Evolutionary conservation across 2,329 filamentous ascomycete species (phyloP).

Genomic region (Arthrinium puccinioides): DNA sequence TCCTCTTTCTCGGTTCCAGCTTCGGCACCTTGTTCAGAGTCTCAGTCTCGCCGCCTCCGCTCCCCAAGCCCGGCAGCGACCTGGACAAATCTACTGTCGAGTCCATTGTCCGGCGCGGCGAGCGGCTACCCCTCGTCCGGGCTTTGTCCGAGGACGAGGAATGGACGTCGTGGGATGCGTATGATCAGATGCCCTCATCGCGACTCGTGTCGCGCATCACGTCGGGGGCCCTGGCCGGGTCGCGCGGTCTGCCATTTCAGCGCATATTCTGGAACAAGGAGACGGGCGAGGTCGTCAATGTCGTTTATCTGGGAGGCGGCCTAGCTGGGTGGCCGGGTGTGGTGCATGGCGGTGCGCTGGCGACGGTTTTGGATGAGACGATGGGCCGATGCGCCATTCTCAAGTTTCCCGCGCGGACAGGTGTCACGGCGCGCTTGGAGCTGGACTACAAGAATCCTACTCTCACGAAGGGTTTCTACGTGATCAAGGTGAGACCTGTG

Average conservation of each 20-base stretch:
- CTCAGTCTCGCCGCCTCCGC: slow-evolving; percentile 34
- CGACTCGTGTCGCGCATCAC: slow-evolving; percentile 22
- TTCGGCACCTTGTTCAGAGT: slow-evolving; percentile 30
- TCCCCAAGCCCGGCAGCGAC: slow-evolving; percentile 28
- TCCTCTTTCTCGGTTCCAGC: slow-evolving; percentile 32
- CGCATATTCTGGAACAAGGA: slow-evolving; percentile 55
- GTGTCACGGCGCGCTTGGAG: slow-evolving; percentile 49
- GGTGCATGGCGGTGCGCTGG: slow-evolving; percentile 64
- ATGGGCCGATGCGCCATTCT: slow-evolving; percentile 55
- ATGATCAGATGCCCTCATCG: slow-evolving; percentile 10
- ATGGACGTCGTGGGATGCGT: slow-evolving; percentile 34
- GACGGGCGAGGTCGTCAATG: slow-evolving; percentile 50
- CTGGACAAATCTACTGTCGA: slow-evolving; percentile 33
- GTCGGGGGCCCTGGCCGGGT: slow-evolving; percentile 33
- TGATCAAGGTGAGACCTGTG: slow-evolving; percentile 45
- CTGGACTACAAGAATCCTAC: slow-evolving; percentile 58
- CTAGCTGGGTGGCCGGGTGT: slow-evolving; percentile 64
- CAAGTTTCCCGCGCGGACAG: slow-evolving; percentile 37
- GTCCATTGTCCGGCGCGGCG: slow-evolving; percentile 33
- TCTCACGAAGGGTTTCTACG: slow-evolving; percentile 54
- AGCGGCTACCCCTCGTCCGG: slow-evolving; percentile 39
- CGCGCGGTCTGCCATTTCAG: slow-evolving; percentile 42
- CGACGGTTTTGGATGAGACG: slow-evolving; percentile 62
- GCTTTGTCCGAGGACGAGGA: slow-evolving; percentile 34
- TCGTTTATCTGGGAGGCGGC: slow-evolving; percentile 62